Percentiles rank a stretch among this genome's conserved stretches.
Evolutionary conservation across 2,329 filamentous ascomycete species (phyloP).

Genomic region (Grosmannia serpens): DNA sequence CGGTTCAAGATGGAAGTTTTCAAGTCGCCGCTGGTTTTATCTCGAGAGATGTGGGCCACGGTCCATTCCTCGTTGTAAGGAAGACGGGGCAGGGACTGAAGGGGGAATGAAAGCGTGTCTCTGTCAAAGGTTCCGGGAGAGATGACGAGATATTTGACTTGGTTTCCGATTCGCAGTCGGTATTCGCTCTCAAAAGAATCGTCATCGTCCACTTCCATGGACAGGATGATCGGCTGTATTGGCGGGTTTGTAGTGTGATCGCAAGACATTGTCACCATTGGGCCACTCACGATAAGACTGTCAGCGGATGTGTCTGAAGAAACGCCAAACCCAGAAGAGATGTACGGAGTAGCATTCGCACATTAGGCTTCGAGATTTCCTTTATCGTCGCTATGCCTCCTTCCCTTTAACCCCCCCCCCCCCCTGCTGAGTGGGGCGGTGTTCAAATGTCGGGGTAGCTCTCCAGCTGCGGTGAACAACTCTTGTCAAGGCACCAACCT

Average conservation of each 20-base stretch:
- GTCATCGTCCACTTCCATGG: conserved; percentile 6
- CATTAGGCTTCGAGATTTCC: not conserved
- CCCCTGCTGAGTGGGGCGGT: too few relatives aligned
- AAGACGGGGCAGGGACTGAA: conserved; percentile 15
- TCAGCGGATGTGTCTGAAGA: not conserved
- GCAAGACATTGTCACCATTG: not conserved
- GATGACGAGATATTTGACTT: conserved; percentile 17
- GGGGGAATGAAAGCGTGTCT: conserved; percentile 15
- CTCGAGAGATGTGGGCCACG: conserved; percentile 15
- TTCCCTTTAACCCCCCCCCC: too few relatives aligned
- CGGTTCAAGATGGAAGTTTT: not conserved
- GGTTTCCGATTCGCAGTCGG: conserved; percentile 14
- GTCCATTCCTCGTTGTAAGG: conserved; percentile 17
- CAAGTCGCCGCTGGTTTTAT: conserved; percentile 14
- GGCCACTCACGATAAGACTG: not conserved
- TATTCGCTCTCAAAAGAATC: conserved; percentile 15
- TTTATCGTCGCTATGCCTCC: not conserved
- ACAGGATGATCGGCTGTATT: not conserved
- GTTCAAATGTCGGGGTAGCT: not conserved
- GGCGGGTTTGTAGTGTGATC: not conserved
- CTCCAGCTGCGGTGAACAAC: too few relatives aligned
- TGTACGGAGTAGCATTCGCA: not conserved
- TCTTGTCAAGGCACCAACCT: too few relatives aligned
- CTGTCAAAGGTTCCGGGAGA: conserved; percentile 16
- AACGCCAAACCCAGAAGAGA: not conserved